Evolutionary conservation across 345 rosid genomes (phyloP).

Genomic region (Salix koriyanagi): DNA sequence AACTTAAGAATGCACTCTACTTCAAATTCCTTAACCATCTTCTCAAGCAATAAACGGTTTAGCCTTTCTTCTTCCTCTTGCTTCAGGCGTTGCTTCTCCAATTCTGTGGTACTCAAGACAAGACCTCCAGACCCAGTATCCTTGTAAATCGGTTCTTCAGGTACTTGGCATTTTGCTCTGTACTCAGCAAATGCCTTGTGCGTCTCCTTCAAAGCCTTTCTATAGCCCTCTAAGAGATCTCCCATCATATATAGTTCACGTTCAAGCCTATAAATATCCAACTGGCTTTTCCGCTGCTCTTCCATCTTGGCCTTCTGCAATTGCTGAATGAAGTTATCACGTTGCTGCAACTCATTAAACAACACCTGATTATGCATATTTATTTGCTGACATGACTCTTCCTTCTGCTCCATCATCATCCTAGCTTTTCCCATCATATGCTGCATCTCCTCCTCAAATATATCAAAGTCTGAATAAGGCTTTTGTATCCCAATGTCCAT

Average conservation of each 20-base stretch:
- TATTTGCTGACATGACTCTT: conserved; percentile 38
- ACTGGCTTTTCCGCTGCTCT: conserved; percentile 50
- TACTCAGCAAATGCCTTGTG: conserved; percentile 59
- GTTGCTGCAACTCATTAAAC: conserved; percentile 47
- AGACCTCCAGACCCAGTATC: conserved; percentile 80
- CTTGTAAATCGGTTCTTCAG: conserved; percentile 63
- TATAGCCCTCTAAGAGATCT: conserved; percentile 64
- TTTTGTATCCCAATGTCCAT: conserved; percentile 52
- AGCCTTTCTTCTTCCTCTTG: conserved; percentile 69
- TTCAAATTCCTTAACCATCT: conserved; percentile 53
- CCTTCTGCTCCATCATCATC: conserved; percentile 46
- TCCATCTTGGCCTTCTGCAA: conserved; percentile 58
- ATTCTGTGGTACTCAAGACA: conserved; percentile 58
- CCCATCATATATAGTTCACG: conserved; percentile 69
- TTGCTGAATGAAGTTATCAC: conserved; percentile 43
- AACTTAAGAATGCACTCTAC: conserved; percentile 31
- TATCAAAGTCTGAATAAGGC: conserved; percentile 36
- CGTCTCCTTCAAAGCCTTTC: conserved; percentile 67
- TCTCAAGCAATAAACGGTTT: conserved; percentile 30
- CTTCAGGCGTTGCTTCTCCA: conserved; percentile 61
- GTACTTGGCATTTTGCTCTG: conserved; percentile 45
- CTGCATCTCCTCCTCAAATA: conserved; percentile 47
- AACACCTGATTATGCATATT: conserved; percentile 50
- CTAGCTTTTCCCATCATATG: conserved; percentile 45
- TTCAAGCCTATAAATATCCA: conserved; percentile 59